Evolutionary conservation across 2,329 filamentous ascomycete genomes (phyloP), one percentile per base, ranked within the genome.

Genomic region (Zymoseptoria crescenta): DNA sequence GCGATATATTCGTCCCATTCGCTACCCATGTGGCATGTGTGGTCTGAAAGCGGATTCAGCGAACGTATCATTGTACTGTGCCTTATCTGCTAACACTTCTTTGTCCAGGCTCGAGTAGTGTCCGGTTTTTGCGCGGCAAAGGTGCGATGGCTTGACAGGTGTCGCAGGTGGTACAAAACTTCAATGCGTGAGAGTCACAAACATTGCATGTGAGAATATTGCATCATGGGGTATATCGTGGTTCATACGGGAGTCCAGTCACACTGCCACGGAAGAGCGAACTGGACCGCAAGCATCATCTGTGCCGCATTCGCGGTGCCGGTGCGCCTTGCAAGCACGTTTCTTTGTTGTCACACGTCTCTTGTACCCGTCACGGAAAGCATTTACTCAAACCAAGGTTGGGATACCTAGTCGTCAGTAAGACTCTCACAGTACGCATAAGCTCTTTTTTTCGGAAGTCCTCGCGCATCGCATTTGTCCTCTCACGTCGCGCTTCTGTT

Each of bases 21-120:
- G 35, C 35, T 45, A 45, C 10, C 35, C 10, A 16, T 45, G 35
- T 45, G 35, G 35, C 35, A 45, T 45, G 35, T 45, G 13, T 45
- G 35, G 35, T 45, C 35, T 45, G 35, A 13, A 45, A 45, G 13
- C 35, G n/a, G 13, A 45, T 45, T 4, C 16, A 54, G 50, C 35
- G 52, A 58, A 54, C 29, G 29, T 28, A 27, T 55, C 54, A 20
- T 55, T 54, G 6, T 49, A 29, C 30, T 50, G 41, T 28, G 54
- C 57, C 55, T 57, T 57, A 56, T 60, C 30, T 41, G 49, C 64
- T 64, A 55, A 65, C 59, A 27, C 51, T 60, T 56, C 64, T 62
- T 64, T 65, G 62, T 64, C 30, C 54, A 65, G 64, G 51, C 56
- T 65, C 57, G 64, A 65, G 55, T 65, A 62, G 54, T 49, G n/a